phyloP scores from a whole-genome alignment of 2,329 filamentous ascomycete species.

The Paraconiothyrium brasiliense region DNA sequence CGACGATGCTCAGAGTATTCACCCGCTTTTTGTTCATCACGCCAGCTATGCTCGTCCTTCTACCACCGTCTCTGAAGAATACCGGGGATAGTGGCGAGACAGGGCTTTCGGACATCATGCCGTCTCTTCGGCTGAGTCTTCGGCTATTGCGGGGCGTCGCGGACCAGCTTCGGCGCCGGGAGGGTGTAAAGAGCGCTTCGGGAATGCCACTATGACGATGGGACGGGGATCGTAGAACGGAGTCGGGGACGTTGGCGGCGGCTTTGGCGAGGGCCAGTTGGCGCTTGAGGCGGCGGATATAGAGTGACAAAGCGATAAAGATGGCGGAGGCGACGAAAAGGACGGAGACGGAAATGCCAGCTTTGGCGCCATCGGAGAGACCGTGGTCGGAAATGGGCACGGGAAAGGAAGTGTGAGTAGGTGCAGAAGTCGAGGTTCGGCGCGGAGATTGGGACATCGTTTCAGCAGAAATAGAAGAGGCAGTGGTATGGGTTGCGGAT shows the following conservation, averaged over 20 bases:
- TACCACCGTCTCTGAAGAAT: constrained; percentile 8
- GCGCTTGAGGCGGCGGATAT: constrained; percentile 38
- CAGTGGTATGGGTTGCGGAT: neutral
- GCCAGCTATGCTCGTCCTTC: constrained; percentile 18
- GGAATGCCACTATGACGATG: constrained; percentile 6
- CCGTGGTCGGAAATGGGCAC: constrained; percentile 17
- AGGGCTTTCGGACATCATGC: constrained; percentile 12
- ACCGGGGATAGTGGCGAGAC: constrained; percentile 25
- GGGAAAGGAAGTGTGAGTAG: constrained; percentile 27
- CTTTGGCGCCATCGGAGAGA: constrained; percentile 36
- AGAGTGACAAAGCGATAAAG: constrained; percentile 29
- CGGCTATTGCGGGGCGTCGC: constrained; percentile 2
- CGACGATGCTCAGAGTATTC: constrained; percentile 32
- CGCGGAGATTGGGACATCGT: neutral
- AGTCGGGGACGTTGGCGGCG: constrained; percentile 26
- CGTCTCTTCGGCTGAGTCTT: constrained; percentile 9
- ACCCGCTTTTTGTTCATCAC: constrained; percentile 32
- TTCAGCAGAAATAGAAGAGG: neutral
- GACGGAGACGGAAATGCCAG: constrained; percentile 31
- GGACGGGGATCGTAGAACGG: constrained; percentile 20
- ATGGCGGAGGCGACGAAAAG: constrained; percentile 24
- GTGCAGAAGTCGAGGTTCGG: constrained; percentile 2
- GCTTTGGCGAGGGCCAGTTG: constrained; percentile 30
- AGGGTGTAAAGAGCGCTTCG: constrained; percentile 11
- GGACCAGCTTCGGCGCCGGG: constrained; percentile 12